phyloP scores from a whole-genome alignment of 805 yeast species.

The Saccharomyces mikatae region DNA sequence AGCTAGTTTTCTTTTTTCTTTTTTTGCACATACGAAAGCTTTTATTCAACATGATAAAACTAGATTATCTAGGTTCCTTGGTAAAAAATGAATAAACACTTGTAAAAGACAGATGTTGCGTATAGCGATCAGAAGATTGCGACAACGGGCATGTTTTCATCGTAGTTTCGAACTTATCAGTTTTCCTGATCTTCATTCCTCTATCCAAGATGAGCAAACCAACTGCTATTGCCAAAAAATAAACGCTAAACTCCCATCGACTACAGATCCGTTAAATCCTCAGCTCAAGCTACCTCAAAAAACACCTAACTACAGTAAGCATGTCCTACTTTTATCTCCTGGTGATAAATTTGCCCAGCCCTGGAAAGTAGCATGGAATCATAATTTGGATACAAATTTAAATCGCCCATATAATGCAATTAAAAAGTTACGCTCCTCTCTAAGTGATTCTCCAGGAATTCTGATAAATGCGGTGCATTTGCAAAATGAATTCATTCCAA shows the following conservation, averaged over 20 bases:
- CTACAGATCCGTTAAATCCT: constrained; percentile 5
- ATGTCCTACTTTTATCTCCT: constrained; percentile 18
- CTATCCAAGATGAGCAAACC: background rate
- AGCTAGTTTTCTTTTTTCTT: background rate
- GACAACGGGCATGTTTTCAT: background rate
- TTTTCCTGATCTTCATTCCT: background rate
- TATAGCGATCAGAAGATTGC: background rate
- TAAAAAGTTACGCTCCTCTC: constrained; percentile 10
- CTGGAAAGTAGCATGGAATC: constrained; percentile 20
- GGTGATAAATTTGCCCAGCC: constrained; percentile 6
- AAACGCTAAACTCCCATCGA: constrained; percentile 7
- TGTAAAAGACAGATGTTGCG: background rate
- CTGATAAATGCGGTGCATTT: constrained; percentile 15
- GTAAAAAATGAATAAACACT: background rate
- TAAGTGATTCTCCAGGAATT: constrained; percentile 11
- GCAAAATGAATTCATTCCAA: constrained; percentile 5
- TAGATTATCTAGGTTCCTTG: background rate
- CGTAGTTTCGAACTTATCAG: background rate
- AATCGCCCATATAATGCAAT: constrained; percentile 20
- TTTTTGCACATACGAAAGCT: background rate
- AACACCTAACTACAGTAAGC: constrained; percentile 20
- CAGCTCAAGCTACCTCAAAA: constrained; percentile 10
- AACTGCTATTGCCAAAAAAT: constrained; percentile 11
- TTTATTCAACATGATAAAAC: background rate
- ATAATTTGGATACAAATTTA: constrained; percentile 17